Percentiles rank a stretch among this genome's conserved stretches.
Evolutionary conservation across 192 early-diverging fungal species (phyloP).

Genomic region (Coemansia sp.): DNA sequence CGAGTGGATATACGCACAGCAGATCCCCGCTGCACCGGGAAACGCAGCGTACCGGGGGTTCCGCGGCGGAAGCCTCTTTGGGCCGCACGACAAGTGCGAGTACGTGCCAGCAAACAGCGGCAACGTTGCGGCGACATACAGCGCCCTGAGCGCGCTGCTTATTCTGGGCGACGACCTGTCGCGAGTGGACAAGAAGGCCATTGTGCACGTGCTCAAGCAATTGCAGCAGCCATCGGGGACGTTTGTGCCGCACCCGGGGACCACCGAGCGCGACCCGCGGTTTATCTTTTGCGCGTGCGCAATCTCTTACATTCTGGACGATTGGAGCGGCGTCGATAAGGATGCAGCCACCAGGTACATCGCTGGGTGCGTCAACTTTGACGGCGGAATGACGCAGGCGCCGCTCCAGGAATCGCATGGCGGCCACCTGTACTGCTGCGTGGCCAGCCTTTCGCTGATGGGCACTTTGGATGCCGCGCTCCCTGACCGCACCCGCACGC

Average conservation of each 20-base stretch:
- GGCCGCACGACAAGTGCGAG: slow-evolving; percentile 31
- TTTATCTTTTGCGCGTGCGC: slow-evolving; percentile 91
- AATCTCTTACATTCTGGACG: slow-evolving; percentile 77
- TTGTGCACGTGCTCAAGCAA: slow-evolving; percentile 58
- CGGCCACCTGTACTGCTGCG: slow-evolving; percentile 86
- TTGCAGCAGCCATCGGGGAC: slow-evolving; percentile 79
- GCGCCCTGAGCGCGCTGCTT: slow-evolving; percentile 75
- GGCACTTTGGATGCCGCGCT: slow-evolving; percentile 56
- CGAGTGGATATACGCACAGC: slow-evolving; percentile 97
- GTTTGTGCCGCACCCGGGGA: slow-evolving; percentile 69
- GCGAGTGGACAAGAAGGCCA: slow-evolving; percentile 73
- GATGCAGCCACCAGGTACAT: slow-evolving; percentile 47
- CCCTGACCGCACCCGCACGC: slow-evolving; percentile 54
- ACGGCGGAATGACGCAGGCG: slow-evolving; percentile 72
- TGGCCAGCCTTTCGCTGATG: slow-evolving; percentile 79
- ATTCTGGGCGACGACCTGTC: slow-evolving; percentile 88
- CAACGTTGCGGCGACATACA: slow-evolving; percentile 85
- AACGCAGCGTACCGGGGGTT: slow-evolving; percentile 47
- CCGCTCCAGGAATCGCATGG: slow-evolving; percentile 84
- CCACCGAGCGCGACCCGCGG: slow-evolving; percentile 81
- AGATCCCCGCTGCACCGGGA: slow-evolving; percentile 56
- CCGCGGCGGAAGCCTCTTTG: slow-evolving; percentile 56
- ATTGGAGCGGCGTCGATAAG: slow-evolving; percentile 85
- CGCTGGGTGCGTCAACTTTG: slow-evolving; percentile 30
- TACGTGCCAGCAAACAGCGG: slow-evolving; percentile 48